phyloP scores from a whole-genome alignment of 192 early-diverging fungal genomes.

The Phlyctochytrium planicorne region DNA sequence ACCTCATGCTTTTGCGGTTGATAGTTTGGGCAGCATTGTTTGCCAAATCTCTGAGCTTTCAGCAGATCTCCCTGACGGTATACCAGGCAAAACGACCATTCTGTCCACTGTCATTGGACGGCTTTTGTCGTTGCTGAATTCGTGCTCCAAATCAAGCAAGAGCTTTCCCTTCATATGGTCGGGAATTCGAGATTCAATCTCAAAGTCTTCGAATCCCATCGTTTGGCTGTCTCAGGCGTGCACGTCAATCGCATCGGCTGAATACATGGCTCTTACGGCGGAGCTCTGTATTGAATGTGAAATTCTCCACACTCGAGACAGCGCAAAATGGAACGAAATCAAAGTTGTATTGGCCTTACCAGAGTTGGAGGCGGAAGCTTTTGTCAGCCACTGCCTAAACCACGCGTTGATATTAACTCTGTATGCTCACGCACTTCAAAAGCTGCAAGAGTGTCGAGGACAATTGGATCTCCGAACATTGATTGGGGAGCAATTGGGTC shows the following conservation, averaged over 20 bases:
- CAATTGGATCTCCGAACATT: constrained; percentile 26
- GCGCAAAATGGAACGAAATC: not conserved
- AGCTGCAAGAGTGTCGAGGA: constrained; percentile 3
- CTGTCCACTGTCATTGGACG: no score
- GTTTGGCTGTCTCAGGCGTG: constrained; percentile 20
- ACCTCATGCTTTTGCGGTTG: no score
- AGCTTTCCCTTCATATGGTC: constrained; percentile 10
- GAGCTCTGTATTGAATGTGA: constrained; percentile 29
- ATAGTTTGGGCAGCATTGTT: no score
- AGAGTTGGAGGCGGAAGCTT: constrained; percentile 30
- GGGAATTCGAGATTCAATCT: constrained; percentile 17
- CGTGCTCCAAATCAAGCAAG: constrained; percentile 7
- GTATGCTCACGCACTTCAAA: constrained; percentile 32
- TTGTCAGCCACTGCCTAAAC: constrained; percentile 36
- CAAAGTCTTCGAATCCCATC: constrained; percentile 17
- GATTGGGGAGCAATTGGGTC: constrained; percentile 38
- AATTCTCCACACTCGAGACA: not conserved
- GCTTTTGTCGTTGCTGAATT: no score
- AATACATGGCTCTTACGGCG: constrained; percentile 32
- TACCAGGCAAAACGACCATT: no score
- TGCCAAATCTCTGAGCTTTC: no score
- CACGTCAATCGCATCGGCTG: constrained; percentile 17
- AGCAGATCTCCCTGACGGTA: no score
- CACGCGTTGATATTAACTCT: constrained; percentile 36
- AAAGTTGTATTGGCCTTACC: constrained; percentile 20